Evolutionary conservation across 208 protist genomes (phyloP), one percentile per base, ranked within the genome.

Genomic region (Ichthyophonus hoferi): DNA sequence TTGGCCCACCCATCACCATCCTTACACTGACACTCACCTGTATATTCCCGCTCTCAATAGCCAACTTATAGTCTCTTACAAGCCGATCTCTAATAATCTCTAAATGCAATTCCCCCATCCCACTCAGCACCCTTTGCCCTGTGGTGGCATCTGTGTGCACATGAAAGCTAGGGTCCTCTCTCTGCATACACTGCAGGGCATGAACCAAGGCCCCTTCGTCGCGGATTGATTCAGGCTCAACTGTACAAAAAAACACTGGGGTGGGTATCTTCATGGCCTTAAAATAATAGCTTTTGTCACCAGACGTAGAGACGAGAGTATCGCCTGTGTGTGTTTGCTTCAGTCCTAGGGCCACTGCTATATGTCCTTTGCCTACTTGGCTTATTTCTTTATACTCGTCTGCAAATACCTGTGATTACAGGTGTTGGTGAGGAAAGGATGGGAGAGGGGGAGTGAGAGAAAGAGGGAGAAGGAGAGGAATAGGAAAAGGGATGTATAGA

Each of bases 61-160:
- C 35, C 7, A 89, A 43, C 1, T 89, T 83, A 50, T 67, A 89
- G 7, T 89, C 87, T 40, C 77, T 2, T 3, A 12, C 34, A 7
- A 89, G 1, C 35, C 87, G 67, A 78, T 89, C 87, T 1, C 35
- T 17, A 39, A 84, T 31, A 14, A 89, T 84, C 40, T 89, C 87
- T 3, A 89, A 78, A 58, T 89, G 87, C 1, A 89, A 78, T 41
- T 90, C 88, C 1, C 88, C 88, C 88, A 88, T 86, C n/a, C 97
- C 97, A 91, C 96, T 95, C 43, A 98, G 93, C 43, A 98, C 96
- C 85, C 96, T 97, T 92, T 98, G 94, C 84, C 95, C 95, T 34
- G 95, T 97, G 14, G 87, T 24, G 1, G 81, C 42, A 34, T 90
- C 88, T 0, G 58, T n/a, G 24, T 67, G 38, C 2, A 90, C 88